Evolutionary conservation across 2,329 filamentous ascomycete species (phyloP).

Genomic region (Epichloe aotearoae): DNA sequence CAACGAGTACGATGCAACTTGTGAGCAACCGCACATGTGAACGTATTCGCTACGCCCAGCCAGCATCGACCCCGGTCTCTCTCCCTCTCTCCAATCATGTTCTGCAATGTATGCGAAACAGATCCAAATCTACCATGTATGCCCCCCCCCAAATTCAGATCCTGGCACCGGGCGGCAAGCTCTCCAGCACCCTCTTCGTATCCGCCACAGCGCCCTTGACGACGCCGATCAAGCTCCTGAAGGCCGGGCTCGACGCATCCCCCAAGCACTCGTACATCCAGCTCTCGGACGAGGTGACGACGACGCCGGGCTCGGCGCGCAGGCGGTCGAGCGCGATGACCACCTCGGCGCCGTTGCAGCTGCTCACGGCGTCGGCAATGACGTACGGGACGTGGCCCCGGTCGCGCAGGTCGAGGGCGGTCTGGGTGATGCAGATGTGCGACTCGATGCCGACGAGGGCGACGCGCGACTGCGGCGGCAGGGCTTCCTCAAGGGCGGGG

Average conservation of each 20-base stretch:
- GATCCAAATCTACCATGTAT: background rate
- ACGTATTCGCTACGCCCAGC: no score
- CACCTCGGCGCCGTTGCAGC: constrained; percentile 73
- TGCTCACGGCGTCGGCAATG: constrained; percentile 79
- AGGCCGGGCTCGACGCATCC: constrained; percentile 61
- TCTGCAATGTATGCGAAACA: no score
- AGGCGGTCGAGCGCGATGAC: constrained; percentile 64
- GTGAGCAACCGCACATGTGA: no score
- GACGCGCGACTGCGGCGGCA: constrained; percentile 36
- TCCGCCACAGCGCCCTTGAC: constrained; percentile 64
- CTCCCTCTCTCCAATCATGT: no score
- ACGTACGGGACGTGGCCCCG: constrained; percentile 74
- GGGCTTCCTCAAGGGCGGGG: constrained; percentile 42
- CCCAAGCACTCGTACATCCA: constrained; percentile 77
- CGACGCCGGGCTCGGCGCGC: constrained; percentile 54
- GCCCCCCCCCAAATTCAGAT: constrained; percentile 25
- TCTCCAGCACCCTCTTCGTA: constrained; percentile 56
- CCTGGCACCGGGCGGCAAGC: constrained; percentile 45
- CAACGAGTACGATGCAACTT: no score
- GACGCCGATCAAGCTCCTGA: constrained; percentile 57
- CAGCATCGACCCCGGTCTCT: no score
- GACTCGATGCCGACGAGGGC: constrained; percentile 84
- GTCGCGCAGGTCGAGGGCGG: constrained; percentile 64
- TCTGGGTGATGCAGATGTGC: constrained; percentile 93
- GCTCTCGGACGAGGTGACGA: constrained; percentile 79